Conservation (phyloP, 306 rosid genomes). For the Sicyos baderoa region DNA sequence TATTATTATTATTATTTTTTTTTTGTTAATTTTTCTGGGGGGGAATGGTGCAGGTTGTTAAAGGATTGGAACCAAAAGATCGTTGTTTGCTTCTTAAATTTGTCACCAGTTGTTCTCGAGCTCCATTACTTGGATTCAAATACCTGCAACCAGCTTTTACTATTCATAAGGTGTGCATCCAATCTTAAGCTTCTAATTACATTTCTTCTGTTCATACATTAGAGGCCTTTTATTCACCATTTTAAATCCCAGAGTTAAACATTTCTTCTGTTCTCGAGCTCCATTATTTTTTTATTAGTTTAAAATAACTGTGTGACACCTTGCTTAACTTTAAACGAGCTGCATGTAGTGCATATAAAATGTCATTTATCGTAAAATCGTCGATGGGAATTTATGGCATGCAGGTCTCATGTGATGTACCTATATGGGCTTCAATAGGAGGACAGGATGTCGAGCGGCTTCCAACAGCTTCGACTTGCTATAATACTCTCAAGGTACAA, state of each 20-base stretch:
- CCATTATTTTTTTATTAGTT: too few relatives aligned
- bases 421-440: constrained; percentile 82
- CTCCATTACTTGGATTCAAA: constrained; percentile 94
- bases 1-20: neutral
- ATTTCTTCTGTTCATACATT: neutral
- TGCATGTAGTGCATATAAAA: neutral
- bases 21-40: neutral
- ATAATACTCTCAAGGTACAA: constrained; percentile 85
- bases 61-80: constrained; percentile 66
- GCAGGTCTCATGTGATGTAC: constrained; percentile 78
- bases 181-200: constrained; percentile 20
- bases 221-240: neutral
- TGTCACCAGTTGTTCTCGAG: constrained; percentile 96
- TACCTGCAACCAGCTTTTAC: constrained; percentile 86
- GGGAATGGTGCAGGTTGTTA: constrained; percentile 43
- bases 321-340: neutral
- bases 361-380: neutral
- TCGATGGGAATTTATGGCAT: constrained; percentile 18
- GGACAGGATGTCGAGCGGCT: constrained; percentile 98
- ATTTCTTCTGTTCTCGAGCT: too few relatives aligned
- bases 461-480: constrained; percentile 98
- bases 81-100: constrained; percentile 94
- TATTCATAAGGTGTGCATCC: constrained; percentile 68
- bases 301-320: neutral
- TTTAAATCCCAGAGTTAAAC: constrained; percentile 1